phyloP scores from a whole-genome alignment of 345 rosid species.

The Camelina laxa region DNA sequence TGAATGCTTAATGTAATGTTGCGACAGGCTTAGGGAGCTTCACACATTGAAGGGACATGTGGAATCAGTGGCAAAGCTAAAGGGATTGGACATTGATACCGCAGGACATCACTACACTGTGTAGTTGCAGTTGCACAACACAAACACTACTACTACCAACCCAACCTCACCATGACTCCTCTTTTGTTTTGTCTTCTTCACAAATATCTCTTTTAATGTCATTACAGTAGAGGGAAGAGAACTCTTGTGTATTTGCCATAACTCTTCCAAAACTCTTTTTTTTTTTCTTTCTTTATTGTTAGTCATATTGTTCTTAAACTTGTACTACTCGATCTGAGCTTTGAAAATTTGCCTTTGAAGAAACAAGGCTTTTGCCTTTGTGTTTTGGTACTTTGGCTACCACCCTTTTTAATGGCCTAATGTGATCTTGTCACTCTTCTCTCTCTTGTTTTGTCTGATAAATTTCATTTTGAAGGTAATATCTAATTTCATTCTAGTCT shows the following conservation, averaged over 20 bases:
- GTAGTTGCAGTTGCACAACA: conserved; percentile 45
- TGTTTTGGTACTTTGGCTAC: conserved; percentile 31
- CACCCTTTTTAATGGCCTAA: conserved; percentile 8
- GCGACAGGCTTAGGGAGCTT: conserved; percentile 77
- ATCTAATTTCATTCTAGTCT: neutral
- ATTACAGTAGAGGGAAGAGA: conserved; percentile 45
- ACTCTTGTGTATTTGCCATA: conserved; percentile 47
- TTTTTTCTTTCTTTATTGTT: neutral
- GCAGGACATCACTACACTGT: conserved; percentile 86
- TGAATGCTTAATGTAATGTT: conserved; percentile 16
- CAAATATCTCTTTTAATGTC: conserved; percentile 30
- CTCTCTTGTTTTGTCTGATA: conserved; percentile 11
- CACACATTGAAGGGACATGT: conserved; percentile 87
- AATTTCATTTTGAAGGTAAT: conserved; percentile 1
- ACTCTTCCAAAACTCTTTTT: conserved; percentile 43
- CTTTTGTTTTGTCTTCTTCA: conserved; percentile 29
- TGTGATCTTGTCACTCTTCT: conserved; percentile 29
- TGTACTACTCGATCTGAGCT: conserved; percentile 16
- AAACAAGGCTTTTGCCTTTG: conserved; percentile 38
- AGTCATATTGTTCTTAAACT: conserved; percentile 41
- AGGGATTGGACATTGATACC: conserved; percentile 83
- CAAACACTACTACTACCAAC: conserved; percentile 24
- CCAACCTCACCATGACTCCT: conserved; percentile 31
- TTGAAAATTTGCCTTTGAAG: conserved; percentile 42
- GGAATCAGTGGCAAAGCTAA: conserved; percentile 88